phyloP scores from a whole-genome alignment of 2,329 filamentous ascomycete genomes.

The Chaetomium sp. region DNA sequence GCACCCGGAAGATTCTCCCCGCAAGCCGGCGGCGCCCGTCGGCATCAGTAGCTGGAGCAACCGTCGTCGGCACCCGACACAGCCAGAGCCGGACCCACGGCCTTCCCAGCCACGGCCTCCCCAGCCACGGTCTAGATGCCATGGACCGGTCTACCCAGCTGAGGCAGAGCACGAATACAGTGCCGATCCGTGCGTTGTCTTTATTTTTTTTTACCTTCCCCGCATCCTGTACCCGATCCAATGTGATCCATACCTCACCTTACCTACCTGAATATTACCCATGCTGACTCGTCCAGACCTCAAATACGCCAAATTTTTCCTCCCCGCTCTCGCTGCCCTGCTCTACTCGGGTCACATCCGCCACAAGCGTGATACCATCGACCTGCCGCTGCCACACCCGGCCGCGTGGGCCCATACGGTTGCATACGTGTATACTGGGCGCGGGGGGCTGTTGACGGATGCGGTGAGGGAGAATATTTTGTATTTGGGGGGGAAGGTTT shows the following conservation, averaged over 20 bases:
- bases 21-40: slow-evolving; percentile 14
- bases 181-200: slow-evolving; percentile 42
- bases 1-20: slow-evolving; percentile 7
- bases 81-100: no score
- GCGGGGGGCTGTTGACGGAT: slow-evolving; percentile 36
- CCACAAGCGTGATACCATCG: slow-evolving; percentile 45
- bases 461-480: slow-evolving; percentile 46
- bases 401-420: slow-evolving; percentile 50
- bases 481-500: slow-evolving; percentile 47
- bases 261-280: background rate
- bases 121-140: slow-evolving; percentile 17
- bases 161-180: slow-evolving; percentile 29
- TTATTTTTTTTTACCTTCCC: background rate
- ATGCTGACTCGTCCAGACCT: slow-evolving; percentile 34
- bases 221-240: no score
- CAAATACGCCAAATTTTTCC: slow-evolving; percentile 39
- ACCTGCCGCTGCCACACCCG: slow-evolving; percentile 52
- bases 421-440: slow-evolving; percentile 48
- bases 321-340: slow-evolving; percentile 49
- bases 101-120: slow-evolving; percentile 9
- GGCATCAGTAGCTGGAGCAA: background rate
- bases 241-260: no score
- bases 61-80: no score
- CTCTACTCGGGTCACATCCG: slow-evolving; percentile 47
- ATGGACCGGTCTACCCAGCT: background rate